These are phyloP conservation scores for Stachybotrys elegans DNA, from an alignment of 2,329 filamentous ascomycete species.

Conservation along the genomic window DNA sequence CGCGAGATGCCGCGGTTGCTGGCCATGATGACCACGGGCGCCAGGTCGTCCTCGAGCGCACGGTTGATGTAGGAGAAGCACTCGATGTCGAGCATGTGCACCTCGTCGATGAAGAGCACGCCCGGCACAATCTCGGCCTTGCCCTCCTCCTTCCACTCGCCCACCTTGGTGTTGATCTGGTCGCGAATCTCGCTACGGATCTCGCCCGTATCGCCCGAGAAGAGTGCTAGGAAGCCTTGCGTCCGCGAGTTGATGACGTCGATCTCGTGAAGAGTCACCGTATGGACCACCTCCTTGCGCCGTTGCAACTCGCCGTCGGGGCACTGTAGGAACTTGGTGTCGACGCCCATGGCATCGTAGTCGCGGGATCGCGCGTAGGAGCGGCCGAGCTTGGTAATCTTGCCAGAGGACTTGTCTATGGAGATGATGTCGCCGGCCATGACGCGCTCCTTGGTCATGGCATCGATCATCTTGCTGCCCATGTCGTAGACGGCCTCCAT, in stretches of 20 bases:
- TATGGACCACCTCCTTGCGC: constrained; percentile 94
- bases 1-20: constrained; percentile 90
- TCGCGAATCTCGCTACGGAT: constrained; percentile 95
- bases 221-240: constrained; percentile 95
- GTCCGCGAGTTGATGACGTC: constrained; percentile 99
- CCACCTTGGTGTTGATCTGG: constrained; percentile 98
- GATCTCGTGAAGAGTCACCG: constrained; percentile 94
- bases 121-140: constrained; percentile 98
- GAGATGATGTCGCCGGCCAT: constrained; percentile 98
- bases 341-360: constrained; percentile 98
- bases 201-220: constrained; percentile 96
- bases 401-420: constrained; percentile 96
- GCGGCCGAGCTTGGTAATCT: constrained; percentile 94
- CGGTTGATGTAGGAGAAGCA: constrained; percentile 99
- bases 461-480: constrained; percentile 99
- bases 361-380: constrained; percentile 93
- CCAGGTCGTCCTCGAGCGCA: constrained; percentile 88
- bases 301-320: constrained; percentile 97
- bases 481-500: constrained; percentile 99
- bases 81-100: constrained; percentile 99
- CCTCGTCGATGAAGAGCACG: constrained; percentile 96
- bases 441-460: constrained; percentile 98
- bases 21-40: constrained; percentile 98
- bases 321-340: constrained; percentile 97
- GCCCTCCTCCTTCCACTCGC: constrained; percentile 98